These are phyloP conservation scores for Histomonas meleagridis DNA, from an alignment of 208 protist species.

Conservation along the genomic window DNA sequence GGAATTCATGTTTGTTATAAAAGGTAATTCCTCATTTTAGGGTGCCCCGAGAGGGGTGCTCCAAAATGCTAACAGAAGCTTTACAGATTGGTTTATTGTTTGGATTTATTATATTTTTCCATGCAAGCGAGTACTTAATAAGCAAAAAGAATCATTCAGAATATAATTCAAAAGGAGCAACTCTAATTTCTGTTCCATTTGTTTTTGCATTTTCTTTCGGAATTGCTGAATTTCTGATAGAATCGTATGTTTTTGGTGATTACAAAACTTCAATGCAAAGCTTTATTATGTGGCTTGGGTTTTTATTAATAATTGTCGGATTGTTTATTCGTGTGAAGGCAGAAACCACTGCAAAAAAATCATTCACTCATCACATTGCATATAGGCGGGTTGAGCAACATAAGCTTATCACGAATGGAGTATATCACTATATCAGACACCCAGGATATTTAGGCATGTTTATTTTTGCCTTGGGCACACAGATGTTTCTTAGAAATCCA, in stretches of 20 bases:
- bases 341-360: background rate
- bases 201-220: background rate
- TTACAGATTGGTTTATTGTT: too few relatives aligned
- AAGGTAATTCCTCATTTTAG: too few relatives aligned
- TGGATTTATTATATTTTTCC: background rate
- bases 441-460: constrained; percentile 38
- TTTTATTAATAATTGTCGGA: background rate
- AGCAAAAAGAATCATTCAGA: background rate
- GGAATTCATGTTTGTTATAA: too few relatives aligned
- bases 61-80: too few relatives aligned
- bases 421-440: constrained; percentile 37
- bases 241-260: background rate
- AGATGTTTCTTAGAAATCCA: constrained; percentile 37
- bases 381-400: background rate
- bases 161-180: background rate
- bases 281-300: background rate
- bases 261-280: background rate
- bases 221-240: background rate
- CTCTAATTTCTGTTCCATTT: background rate
- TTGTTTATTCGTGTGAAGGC: background rate
- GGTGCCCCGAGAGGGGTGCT: too few relatives aligned
- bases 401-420: background rate
- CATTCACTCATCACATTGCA: constrained; percentile 37
- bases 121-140: background rate
- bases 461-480: background rate